Conservation (phyloP, 2,329 filamentous ascomycete species). For the Lachnellula arida region DNA sequence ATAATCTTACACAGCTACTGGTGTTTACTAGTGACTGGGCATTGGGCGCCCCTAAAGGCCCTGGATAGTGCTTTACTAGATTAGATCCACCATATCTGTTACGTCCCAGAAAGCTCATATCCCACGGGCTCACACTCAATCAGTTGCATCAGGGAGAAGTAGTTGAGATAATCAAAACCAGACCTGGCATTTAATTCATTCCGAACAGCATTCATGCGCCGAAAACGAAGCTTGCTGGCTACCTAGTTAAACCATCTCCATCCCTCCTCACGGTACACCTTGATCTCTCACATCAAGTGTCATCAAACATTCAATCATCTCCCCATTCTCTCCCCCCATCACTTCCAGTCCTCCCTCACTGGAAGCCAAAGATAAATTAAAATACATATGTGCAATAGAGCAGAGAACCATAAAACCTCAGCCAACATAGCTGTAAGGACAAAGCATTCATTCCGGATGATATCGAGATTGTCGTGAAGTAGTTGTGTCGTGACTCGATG, state of each 20-base stretch:
- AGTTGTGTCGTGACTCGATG: neutral
- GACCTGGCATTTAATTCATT: neutral
- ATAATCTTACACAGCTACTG: neutral
- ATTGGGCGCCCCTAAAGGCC: no score
- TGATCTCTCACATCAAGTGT: neutral
- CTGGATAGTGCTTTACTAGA: no score
- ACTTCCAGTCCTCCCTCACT: neutral
- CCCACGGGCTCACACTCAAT: neutral
- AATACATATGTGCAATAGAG: constrained; percentile 11
- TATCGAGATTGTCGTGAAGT: neutral
- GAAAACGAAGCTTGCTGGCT: neutral
- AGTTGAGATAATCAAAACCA: neutral
- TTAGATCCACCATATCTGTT: no score
- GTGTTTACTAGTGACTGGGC: no score
- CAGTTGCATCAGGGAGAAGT: neutral
- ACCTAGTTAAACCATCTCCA: neutral
- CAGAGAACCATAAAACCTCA: constrained; percentile 1
- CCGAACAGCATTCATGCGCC: neutral
- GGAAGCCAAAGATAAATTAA: constrained; percentile 2
- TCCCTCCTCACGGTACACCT: neutral
- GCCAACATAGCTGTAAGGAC: neutral
- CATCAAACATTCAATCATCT: neutral
- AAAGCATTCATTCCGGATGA: neutral
- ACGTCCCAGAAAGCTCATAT: neutral
- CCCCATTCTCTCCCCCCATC: neutral